Conservation (phyloP, 202 grass and related monocot species). For the Setaria italica region DNA sequence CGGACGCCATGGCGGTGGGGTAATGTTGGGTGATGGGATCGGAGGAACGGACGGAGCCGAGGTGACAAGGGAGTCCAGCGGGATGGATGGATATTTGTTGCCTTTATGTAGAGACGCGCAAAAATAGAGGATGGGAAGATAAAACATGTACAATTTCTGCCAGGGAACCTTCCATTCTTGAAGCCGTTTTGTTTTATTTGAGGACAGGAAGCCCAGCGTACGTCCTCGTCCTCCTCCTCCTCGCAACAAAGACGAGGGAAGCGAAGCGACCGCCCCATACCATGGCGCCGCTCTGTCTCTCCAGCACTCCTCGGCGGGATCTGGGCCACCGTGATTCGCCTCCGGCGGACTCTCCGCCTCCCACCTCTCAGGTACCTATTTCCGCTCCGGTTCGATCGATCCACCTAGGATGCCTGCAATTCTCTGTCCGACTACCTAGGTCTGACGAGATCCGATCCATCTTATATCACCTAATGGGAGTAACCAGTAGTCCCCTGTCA, state of each 20-base stretch:
- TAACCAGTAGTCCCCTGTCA: background rate
- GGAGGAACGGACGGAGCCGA: no score
- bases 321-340: background rate
- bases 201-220: no score
- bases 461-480: background rate
- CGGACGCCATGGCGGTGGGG: background rate
- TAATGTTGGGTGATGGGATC: no score
- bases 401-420: background rate
- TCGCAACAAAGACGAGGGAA: no score
- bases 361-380: constrained; percentile 14
- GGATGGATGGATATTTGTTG: no score
- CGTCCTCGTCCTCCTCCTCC: no score
- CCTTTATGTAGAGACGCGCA: no score
- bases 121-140: no score
- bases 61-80: no score
- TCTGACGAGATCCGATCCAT: background rate
- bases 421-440: background rate
- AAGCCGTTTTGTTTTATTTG: no score
- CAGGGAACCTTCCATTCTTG: no score
- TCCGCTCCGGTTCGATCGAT: background rate
- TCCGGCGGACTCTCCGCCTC: constrained; percentile 3
- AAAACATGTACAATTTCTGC: no score
- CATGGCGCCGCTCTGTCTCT: background rate
- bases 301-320: background rate
- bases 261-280: background rate